Evolutionary conservation across 2,329 filamentous ascomycete genomes (phyloP).

Genomic region (Stylonectria norvegica): DNA sequence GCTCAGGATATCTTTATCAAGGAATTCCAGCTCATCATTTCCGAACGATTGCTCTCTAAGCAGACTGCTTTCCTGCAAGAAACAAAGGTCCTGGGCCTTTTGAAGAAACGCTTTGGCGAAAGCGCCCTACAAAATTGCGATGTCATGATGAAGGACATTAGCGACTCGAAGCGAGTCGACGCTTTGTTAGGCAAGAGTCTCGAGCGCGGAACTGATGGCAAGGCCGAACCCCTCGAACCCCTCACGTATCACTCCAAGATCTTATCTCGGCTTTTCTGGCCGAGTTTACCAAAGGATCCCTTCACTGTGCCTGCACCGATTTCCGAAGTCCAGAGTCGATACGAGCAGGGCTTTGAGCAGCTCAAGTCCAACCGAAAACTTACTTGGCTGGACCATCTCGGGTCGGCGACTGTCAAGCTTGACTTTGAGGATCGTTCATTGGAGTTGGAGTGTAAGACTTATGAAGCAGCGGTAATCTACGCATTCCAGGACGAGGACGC

Average conservation of each 20-base stretch:
- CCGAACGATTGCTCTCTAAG: constrained; percentile 69
- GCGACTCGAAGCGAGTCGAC: constrained; percentile 76
- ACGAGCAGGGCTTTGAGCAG: constrained; percentile 71
- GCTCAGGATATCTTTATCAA: constrained; percentile 90
- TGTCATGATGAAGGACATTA: constrained; percentile 93
- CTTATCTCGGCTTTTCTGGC: constrained; percentile 91
- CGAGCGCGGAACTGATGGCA: constrained; percentile 8
- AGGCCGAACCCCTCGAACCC: constrained; percentile 17
- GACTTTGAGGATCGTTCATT: constrained; percentile 78
- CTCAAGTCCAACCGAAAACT: constrained; percentile 83
- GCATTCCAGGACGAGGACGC: constrained; percentile 61
- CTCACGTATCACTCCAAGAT: constrained; percentile 72
- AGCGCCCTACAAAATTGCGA: constrained; percentile 85
- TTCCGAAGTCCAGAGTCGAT: constrained; percentile 60
- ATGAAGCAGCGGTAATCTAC: constrained; percentile 84
- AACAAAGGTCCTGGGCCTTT: constrained; percentile 75
- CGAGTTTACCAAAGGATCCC: constrained; percentile 66
- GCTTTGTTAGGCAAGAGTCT: constrained; percentile 54
- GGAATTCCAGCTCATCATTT: constrained; percentile 86
- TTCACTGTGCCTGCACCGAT: constrained; percentile 63
- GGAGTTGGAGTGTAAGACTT: constrained; percentile 69
- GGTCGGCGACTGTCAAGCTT: constrained; percentile 75
- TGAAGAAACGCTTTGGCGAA: constrained; percentile 88
- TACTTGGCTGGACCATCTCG: constrained; percentile 81
- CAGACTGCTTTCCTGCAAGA: constrained; percentile 73